A percentile compares a stretch with the other conserved stretches of the same genome.
These are phyloP conservation scores for Auxenochlorella pyrenoidosa DNA, from an alignment of 139 green algal genomes.

Conservation along the genomic window DNA sequence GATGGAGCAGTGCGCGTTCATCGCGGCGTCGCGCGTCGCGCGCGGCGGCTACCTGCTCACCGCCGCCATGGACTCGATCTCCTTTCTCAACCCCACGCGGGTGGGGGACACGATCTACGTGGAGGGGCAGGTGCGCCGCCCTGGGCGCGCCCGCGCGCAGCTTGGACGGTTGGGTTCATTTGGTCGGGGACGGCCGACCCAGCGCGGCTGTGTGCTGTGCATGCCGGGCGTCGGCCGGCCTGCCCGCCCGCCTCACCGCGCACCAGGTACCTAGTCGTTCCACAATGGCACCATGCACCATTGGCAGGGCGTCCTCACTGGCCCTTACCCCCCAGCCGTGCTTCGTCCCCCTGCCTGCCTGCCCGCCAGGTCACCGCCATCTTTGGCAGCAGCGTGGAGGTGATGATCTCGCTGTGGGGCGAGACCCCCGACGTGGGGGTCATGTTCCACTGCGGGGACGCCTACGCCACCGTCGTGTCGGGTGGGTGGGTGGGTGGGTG, in stretches of 20 bases:
- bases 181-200: no score
- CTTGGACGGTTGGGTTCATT: background rate
- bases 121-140: constrained; percentile 65
- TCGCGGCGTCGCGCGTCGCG: constrained; percentile 71
- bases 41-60: constrained; percentile 73
- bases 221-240: no score
- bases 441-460: constrained; percentile 80
- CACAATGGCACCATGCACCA: no score
- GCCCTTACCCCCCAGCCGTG: background rate
- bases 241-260: no score
- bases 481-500: no score
- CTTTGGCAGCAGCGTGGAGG: constrained; percentile 79
- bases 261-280: no score
- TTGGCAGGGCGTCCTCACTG: no score
- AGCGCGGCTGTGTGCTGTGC: no score
- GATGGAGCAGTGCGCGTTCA: constrained; percentile 89
- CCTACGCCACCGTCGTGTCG: constrained; percentile 78
- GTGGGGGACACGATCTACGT: constrained; percentile 86
- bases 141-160: no score
- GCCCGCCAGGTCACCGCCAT: constrained; percentile 75
- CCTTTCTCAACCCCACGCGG: constrained; percentile 69
- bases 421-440: constrained; percentile 65
- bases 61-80: constrained; percentile 79
- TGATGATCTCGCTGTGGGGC: constrained; percentile 78
- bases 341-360: background rate